Evolutionary conservation across 2,329 filamentous ascomycete species (phyloP), one percentile per base, ranked within the genome.

Genomic region (Neofusicoccum laricinum): DNA sequence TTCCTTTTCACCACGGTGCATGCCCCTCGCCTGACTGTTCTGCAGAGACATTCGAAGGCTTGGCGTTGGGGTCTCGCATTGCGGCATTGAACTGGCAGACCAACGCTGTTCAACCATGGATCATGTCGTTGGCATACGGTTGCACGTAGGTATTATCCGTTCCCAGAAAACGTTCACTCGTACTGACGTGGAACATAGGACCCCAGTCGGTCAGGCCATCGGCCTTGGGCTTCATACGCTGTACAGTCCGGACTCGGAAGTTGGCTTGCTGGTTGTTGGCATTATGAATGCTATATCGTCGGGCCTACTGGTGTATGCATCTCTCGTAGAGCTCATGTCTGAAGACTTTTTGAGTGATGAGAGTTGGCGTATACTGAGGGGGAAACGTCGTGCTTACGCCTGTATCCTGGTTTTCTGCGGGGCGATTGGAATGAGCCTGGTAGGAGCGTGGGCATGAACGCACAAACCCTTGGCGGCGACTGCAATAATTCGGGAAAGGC

Each of bases 241-340:
- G 67, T 96, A 96, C 76, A 91, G 93, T 68, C 92, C 92, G 1
- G 84, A 86, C 69, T 92, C 90, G 70, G 85, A 92, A 72, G 86
- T 87, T 0, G 92, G 92, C 0, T 78, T 96, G 50, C 79, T 96
- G 21, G 89, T 94, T 78, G 92, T 96, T 6, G 92, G 92, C 3
- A 86, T 93, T 72, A 96, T 94, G 84, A 96, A 96, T 71, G 91
- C 91, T 40, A 90, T 96, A 58, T 93, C 90, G 8, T 89, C 89
- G 58, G 92, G 92, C 0, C 80, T 96, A 57, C 77, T 96, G 30
- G 81, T 96, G 2, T 96, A 94, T 73, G 92, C 92, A 0, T 91
- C 91, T 0, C 79, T 96, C 43, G 92, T 96, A 3, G 91, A 96
- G 78, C 82, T 96, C 15, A 81, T 96, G 51, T 90, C 91, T 0